Evolutionary conservation across 306 rosid species (phyloP), one percentile per base, ranked within the genome.

Genomic region (Prunus mira): DNA sequence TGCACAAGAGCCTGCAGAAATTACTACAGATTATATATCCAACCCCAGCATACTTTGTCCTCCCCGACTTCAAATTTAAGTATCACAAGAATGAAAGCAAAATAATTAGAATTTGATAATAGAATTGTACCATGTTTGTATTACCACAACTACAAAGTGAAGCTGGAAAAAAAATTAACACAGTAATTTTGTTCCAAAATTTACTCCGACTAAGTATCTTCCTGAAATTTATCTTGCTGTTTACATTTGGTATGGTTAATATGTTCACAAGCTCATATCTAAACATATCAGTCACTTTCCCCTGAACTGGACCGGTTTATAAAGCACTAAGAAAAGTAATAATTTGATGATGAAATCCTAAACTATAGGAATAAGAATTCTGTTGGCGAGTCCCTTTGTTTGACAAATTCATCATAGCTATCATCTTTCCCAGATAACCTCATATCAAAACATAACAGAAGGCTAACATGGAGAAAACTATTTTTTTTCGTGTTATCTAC

Each of bases 1-100:
- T 86, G 87, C 63, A 77, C 27, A 71, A 86, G 87, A 75, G 89
- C 89, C 89, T 86, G 76, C 78, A 64, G 22, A 76, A 50, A 63
- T 67, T 47, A 51, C 17, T n/a, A 60, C 46, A 66, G 56, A 27
- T 52, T 76, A 64, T 57, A 65, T 20, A 71, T 14, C 30, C 64
- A 18, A 30, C 30, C 60, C 34, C 32, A 74, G 18, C 47, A 22
- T 64, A 50, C 70, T 74, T 17, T 54, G 54, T 38, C 43, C 43
- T 38, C 2, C 9, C 43, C 41, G 7, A 24, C 13, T 25, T 60
- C 65, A 13, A 27, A 60, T 24, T 6, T 24, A 25, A 25, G n/a
- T 60, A 30, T 60, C 38, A 25, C 43, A 7, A 38, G 11, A 60
- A 60, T 60, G 32, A 60, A 60, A 25, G 38, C 18, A 60, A 60